Conservation (phyloP, 768 basidiomycete species). For the Daedaleopsis sinensis region DNA sequence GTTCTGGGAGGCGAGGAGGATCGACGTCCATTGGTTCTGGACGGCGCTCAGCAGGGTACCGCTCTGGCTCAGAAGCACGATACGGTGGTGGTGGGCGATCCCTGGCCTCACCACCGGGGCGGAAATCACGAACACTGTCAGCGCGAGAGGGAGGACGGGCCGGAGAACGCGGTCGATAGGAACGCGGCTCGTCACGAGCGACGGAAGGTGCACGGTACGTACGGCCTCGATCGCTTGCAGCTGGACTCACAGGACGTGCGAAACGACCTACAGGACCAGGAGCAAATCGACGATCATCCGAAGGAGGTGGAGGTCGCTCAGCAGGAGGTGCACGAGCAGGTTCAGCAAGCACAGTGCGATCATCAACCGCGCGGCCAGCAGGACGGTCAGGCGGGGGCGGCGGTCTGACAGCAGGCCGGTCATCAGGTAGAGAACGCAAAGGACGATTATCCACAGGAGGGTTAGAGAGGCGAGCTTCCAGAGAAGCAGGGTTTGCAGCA, state of each 20-base stretch:
- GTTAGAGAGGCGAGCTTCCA: slow-evolving; percentile 29
- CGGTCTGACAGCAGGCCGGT: slow-evolving; percentile 19
- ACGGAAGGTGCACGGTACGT: slow-evolving; percentile 27
- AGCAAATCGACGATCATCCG: slow-evolving; percentile 9
- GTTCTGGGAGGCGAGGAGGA: slow-evolving; percentile 18
- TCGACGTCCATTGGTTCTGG: slow-evolving; percentile 30
- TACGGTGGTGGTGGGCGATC: slow-evolving; percentile 15
- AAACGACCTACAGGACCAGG: slow-evolving; percentile 13
- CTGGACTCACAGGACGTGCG: slow-evolving; percentile 21
- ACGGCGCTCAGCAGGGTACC: slow-evolving; percentile 27
- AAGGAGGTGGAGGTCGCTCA: background rate
- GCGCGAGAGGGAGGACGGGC: slow-evolving; percentile 24
- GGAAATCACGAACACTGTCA: slow-evolving; percentile 23
- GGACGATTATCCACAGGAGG: slow-evolving; percentile 24
- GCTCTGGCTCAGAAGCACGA: slow-evolving; percentile 19
- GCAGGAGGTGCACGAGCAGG: slow-evolving; percentile 14
- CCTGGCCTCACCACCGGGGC: slow-evolving; percentile 15
- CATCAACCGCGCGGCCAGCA: slow-evolving; percentile 5
- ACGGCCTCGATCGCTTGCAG: slow-evolving; percentile 27
- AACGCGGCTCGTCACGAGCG: slow-evolving; percentile 25
- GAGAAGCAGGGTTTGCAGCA: slow-evolving; percentile 13
- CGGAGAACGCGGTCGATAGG: slow-evolving; percentile 22
- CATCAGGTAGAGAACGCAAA: slow-evolving; percentile 17
- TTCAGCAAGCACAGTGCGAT: slow-evolving; percentile 17
- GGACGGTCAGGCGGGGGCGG: slow-evolving; percentile 15